Evolutionary conservation across 345 rosid species (phyloP).

Genomic region (Adansonia digitata): DNA sequence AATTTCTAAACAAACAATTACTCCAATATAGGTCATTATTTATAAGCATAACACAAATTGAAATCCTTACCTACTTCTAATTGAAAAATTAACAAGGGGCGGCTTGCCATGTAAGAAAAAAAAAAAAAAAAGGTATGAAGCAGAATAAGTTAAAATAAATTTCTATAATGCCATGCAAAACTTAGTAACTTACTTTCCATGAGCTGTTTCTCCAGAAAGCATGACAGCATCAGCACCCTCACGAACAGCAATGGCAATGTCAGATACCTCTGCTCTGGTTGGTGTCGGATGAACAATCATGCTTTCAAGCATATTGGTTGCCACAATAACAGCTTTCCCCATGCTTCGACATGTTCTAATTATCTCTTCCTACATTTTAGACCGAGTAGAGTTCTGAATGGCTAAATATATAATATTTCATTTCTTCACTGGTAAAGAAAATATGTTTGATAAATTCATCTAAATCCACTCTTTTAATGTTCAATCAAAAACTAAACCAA

Average conservation of each 20-base stretch:
- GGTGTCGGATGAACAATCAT: slow-evolving; percentile 97
- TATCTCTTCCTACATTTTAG: slow-evolving; percentile 61
- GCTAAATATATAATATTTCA: slow-evolving; percentile 9
- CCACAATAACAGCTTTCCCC: slow-evolving; percentile 99
- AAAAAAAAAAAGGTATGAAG: neutral
- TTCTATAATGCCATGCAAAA: neutral
- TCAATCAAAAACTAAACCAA: slow-evolving; percentile 28
- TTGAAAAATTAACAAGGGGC: neutral
- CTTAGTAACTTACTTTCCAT: slow-evolving; percentile 69
- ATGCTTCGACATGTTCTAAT: slow-evolving; percentile 92
- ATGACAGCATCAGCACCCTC: slow-evolving; percentile 98
- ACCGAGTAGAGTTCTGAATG: neutral
- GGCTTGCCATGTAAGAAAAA: neutral
- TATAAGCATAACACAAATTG: neutral
- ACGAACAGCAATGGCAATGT: slow-evolving; percentile 75
- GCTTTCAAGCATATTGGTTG: slow-evolving; percentile 93
- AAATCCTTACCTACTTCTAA: neutral
- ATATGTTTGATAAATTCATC: slow-evolving; percentile 12
- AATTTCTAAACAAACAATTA: neutral
- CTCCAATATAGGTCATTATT: neutral
- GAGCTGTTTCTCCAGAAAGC: slow-evolving; percentile 98
- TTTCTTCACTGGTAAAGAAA: slow-evolving; percentile 6
- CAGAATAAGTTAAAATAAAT: neutral
- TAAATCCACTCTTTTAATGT: slow-evolving; percentile 5
- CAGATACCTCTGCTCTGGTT: slow-evolving; percentile 97